phyloP scores from a whole-genome alignment of 495 filamentous ascomycete species.

The Chaetomium cochliodes region DNA sequence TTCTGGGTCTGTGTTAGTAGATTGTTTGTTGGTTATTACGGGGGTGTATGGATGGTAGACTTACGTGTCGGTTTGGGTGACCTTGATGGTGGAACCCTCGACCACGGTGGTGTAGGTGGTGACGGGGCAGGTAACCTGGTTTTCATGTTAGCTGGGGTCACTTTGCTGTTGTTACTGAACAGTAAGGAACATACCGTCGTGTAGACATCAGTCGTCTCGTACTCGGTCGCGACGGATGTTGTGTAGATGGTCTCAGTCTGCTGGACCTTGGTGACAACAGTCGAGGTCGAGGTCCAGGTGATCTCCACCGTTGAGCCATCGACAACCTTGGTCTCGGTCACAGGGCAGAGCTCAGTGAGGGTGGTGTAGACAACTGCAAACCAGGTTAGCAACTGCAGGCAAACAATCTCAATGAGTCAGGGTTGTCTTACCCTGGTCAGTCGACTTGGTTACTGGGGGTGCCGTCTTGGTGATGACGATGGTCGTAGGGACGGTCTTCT shows the following conservation, averaged over 20 bases:
- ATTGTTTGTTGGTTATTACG: neutral
- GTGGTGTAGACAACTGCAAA: conserved; percentile 39
- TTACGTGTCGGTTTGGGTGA: conserved; percentile 47
- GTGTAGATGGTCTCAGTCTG: conserved; percentile 36
- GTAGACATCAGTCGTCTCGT: conserved; percentile 43
- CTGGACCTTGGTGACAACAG: conserved; percentile 30
- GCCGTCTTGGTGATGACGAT: conserved; percentile 29
- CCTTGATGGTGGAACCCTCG: conserved; percentile 40
- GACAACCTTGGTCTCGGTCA: conserved; percentile 47
- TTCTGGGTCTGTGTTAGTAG: conserved; percentile 19
- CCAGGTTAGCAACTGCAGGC: conserved; percentile 5
- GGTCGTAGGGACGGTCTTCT: conserved; percentile 32
- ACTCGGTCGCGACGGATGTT: conserved; percentile 39
- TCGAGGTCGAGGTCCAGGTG: conserved; percentile 45
- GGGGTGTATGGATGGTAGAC: neutral
- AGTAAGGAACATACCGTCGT: conserved; percentile 31
- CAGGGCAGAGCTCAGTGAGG: conserved; percentile 42
- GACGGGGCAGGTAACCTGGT: conserved; percentile 42
- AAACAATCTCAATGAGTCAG: neutral
- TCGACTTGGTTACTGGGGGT: conserved; percentile 31
- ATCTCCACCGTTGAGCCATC: conserved; percentile 43
- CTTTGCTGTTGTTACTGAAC: no score
- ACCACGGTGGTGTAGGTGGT: conserved; percentile 45
- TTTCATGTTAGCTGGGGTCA: neutral
- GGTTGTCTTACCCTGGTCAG: conserved; percentile 16